Percentiles rank a stretch among this genome's conserved stretches.
Conservation (phyloP, 371 early-diverging fungal species). For the Mucor velutinosus region DNA sequence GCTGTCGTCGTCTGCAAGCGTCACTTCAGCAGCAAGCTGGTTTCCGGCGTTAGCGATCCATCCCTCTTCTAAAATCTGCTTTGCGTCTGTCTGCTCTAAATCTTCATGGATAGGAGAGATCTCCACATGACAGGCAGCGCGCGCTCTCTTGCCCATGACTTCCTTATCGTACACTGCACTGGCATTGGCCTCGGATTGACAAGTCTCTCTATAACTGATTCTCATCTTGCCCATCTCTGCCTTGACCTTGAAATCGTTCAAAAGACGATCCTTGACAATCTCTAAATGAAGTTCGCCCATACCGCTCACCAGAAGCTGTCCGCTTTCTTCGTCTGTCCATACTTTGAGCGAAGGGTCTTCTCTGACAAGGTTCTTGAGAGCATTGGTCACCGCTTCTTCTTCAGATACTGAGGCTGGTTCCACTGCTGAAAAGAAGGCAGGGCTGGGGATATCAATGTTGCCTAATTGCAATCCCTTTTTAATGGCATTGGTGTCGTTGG, state of each 20-base stretch:
- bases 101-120: constrained; percentile 51
- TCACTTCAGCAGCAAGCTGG: constrained; percentile 1
- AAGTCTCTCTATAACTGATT: constrained; percentile 90
- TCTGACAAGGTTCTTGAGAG: constrained; percentile 71
- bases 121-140: constrained; percentile 62
- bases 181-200: constrained; percentile 32
- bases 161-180: constrained; percentile 64
- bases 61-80: constrained; percentile 24
- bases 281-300: constrained; percentile 98
- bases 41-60: constrained; percentile 35
- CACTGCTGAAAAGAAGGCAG: constrained; percentile 89
- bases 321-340: constrained; percentile 80
- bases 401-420: constrained; percentile 81
- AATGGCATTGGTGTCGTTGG: constrained; percentile 46
- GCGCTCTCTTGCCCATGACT: constrained; percentile 71
- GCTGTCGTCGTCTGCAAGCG: background rate
- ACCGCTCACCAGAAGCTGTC: constrained; percentile 89
- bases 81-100: constrained; percentile 20
- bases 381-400: constrained; percentile 75
- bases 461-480: constrained; percentile 62
- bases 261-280: constrained; percentile 80
- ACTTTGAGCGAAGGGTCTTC: constrained; percentile 92
- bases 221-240: constrained; percentile 85
- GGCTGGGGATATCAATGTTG: constrained; percentile 84
- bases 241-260: constrained; percentile 78